Evolutionary conservation across 768 basidiomycete genomes (phyloP), one percentile per base, ranked within the genome.

Genomic region (Lactifluus volemus): DNA sequence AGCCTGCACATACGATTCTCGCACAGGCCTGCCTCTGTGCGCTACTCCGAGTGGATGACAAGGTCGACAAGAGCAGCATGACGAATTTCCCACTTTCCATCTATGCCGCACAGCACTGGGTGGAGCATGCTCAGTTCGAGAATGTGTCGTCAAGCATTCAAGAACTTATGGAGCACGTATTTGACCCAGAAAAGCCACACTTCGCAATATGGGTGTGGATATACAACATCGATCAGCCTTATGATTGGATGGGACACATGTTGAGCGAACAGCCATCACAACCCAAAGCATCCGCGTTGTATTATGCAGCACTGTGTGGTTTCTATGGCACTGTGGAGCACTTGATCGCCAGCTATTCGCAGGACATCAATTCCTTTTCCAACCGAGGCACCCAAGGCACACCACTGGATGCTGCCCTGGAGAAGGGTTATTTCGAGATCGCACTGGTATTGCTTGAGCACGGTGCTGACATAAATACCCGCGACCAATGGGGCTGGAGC

Each of bases 401-500:
- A 19, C 7, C 42, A 14, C 19, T 44, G 8, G 3, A 44, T 44
- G 42, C 42, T 8, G 42, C n/a, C 42, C 42, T 44, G 2, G 1
- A 5, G 3, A 19, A 19, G 7, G 42, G 42, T 19, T 1, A 44
- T 19, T 44, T 44, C n/a, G 42, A 44, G n/a, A 44, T 44, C 9
- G 42, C 42, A 7, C n/a, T n/a, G 6, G n/a, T 44, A n/a, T 15
- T 44, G n/a, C 17, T 44, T 9, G 8, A 44, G 8, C 7, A 19
- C 9, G 42, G 42, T 19, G n/a, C 42, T 5, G 6, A 44, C 9
- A 17, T 19, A 3, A 44, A 44, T 19, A 0, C 42, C n/a, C 7
- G 19, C 3, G 8, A 44, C n/a, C 0, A 19, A n/a, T 0, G 1
- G n/a, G 15, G 5, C 8, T 1, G 0, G 7, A 44, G n/a, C 19